Conservation (phyloP, 2,329 filamentous ascomycete genomes). For the Cytospora mali region DNA sequence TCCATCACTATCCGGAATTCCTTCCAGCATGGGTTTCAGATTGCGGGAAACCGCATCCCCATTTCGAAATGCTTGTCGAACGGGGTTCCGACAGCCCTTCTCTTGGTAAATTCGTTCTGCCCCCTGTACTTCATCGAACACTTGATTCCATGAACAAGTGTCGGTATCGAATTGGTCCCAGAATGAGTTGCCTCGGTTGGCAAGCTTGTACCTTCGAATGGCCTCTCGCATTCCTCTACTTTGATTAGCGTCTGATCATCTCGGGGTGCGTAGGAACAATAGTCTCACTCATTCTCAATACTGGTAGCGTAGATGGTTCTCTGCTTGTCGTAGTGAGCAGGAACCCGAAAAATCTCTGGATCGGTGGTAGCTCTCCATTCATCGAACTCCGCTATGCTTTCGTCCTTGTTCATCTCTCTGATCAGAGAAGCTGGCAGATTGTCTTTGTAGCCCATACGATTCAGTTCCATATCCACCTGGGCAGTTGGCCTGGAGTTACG, state of each 20-base stretch:
- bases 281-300: neutral
- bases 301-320: neutral
- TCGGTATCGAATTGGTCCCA: neutral
- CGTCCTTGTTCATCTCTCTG: constrained; percentile 2
- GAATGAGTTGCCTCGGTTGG: neutral
- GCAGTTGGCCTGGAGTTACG: too few relatives aligned
- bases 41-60: neutral
- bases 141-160: neutral
- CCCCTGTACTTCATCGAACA: neutral
- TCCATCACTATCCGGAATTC: constrained; percentile 6
- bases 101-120: neutral
- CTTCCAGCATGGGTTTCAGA: neutral
- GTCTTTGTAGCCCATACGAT: neutral
- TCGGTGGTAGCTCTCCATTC: neutral
- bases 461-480: too few relatives aligned
- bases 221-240: too few relatives aligned
- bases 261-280: too few relatives aligned
- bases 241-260: too few relatives aligned
- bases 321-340: neutral
- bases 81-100: neutral
- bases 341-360: neutral
- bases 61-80: constrained; percentile 4
- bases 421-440: neutral
- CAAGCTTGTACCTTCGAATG: too few relatives aligned
- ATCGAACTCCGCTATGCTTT: neutral